Conservation (phyloP, 768 basidiomycete species). For the Termitomyces sp. region DNA sequence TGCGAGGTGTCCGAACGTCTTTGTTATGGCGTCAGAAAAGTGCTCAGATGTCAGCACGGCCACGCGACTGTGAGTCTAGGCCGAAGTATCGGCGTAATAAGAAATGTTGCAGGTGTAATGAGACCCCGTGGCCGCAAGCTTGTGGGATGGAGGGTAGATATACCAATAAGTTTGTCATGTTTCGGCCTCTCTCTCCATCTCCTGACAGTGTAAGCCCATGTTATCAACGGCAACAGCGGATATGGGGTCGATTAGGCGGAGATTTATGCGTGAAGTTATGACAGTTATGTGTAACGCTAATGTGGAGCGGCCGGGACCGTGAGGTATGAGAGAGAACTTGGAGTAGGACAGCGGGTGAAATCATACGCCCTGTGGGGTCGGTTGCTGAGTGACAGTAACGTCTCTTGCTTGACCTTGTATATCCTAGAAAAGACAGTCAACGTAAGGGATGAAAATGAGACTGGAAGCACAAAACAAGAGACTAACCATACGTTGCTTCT, state of each 20-base stretch:
- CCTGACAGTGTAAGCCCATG: not conserved
- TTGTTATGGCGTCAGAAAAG: not conserved
- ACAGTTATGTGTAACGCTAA: not conserved
- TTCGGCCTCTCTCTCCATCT: not conserved
- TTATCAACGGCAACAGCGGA: not conserved
- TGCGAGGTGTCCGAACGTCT: not conserved
- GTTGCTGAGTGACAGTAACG: conserved; percentile 58
- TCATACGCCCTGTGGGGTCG: conserved; percentile 67
- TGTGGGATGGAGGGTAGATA: not conserved
- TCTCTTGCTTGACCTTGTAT: conserved; percentile 59
- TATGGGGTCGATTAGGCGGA: conserved; percentile 1
- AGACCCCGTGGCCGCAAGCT: not conserved
- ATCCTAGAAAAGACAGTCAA: conserved; percentile 35
- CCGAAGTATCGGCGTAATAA: not conserved
- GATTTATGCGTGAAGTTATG: not conserved
- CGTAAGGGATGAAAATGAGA: not conserved
- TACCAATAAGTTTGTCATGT: not conserved
- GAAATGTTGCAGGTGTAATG: not conserved
- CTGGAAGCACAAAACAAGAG: not conserved
- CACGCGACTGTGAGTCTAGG: not conserved
- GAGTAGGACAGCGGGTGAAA: not conserved
- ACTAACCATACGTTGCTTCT: conserved; percentile 73
- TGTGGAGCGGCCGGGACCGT: not conserved
- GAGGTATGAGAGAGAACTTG: not conserved
- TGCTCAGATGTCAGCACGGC: not conserved